A percentile compares a stretch with the other conserved stretches of the same genome.
Conservation (phyloP, 1,284 basidiomycete genomes). For the Clitocybe nebularis region DNA sequence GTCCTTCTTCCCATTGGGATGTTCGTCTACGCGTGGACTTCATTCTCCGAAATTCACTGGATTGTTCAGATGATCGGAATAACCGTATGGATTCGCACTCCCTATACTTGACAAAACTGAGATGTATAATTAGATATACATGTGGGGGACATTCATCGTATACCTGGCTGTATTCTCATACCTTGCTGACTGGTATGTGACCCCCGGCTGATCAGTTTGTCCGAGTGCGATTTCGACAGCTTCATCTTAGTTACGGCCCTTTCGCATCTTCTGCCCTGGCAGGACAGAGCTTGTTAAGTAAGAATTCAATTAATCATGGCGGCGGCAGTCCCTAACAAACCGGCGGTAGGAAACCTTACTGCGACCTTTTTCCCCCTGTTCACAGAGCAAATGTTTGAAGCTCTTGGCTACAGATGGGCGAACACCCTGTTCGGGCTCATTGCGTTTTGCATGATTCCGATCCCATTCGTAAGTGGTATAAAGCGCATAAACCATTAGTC, state of each 20-base stretch:
- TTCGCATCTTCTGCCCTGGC: slow-evolving; percentile 78
- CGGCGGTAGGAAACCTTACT: slow-evolving; percentile 52
- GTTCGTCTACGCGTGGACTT: slow-evolving; percentile 66
- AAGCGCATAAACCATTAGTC: not conserved
- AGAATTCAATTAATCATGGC: slow-evolving; percentile 18
- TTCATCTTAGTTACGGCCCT: slow-evolving; percentile 47
- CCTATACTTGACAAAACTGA: slow-evolving; percentile 4
- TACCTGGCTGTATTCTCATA: slow-evolving; percentile 72
- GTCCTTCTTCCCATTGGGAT: slow-evolving; percentile 61
- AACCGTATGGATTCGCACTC: slow-evolving; percentile 33
- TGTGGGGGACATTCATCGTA: slow-evolving; percentile 54
- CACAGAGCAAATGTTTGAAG: slow-evolving; percentile 56
- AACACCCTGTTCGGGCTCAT: slow-evolving; percentile 66
- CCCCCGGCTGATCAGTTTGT: not conserved
- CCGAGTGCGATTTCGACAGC: slow-evolving; percentile 19
- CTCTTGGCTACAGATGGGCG: slow-evolving; percentile 66
- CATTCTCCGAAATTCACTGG: slow-evolving; percentile 51
- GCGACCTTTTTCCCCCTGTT: slow-evolving; percentile 64
- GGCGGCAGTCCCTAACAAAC: not conserved
- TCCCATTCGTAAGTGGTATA: not conserved
- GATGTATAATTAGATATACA: slow-evolving; percentile 39
- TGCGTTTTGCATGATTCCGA: slow-evolving; percentile 25
- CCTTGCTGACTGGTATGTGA: slow-evolving; percentile 61
- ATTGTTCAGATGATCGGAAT: slow-evolving; percentile 54
- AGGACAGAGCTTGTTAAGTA: slow-evolving; percentile 70